A percentile compares a stretch with the other conserved stretches of the same genome.
Conservation (phyloP, 371 early-diverging fungal species). For the Funneliformis caledonium region DNA sequence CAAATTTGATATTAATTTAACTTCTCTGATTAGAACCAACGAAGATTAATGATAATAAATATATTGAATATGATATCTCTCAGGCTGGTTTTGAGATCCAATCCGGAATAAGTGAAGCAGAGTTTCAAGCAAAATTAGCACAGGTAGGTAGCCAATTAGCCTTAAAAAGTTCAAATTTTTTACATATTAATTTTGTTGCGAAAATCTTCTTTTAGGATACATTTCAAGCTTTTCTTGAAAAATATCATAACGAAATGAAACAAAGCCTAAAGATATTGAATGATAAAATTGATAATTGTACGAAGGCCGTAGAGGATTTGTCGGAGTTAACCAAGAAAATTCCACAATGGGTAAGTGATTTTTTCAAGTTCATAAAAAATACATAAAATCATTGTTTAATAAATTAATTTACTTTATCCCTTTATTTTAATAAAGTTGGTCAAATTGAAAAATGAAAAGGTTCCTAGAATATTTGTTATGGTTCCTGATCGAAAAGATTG, state of each 20-base stretch:
- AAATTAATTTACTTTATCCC: too few species aligned
- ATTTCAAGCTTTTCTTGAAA: neutral
- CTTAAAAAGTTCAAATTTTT: neutral
- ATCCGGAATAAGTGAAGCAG: neutral
- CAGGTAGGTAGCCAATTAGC: neutral
- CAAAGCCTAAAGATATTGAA: neutral
- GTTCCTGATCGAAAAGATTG: neutral
- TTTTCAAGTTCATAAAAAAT: neutral
- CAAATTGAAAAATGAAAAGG: neutral
- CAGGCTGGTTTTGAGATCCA: neutral
- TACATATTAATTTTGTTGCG: neutral
- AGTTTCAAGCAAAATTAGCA: neutral
- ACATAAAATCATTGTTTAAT: neutral
- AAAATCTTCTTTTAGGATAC: neutral
- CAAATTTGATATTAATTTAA: neutral
- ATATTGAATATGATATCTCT: neutral
- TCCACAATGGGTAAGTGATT: neutral
- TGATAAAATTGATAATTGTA: neutral
- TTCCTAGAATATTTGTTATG: constrained; percentile 18
- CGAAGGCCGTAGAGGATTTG: neutral
- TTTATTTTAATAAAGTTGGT: neutral
- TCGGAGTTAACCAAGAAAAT: neutral
- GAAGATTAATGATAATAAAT: neutral
- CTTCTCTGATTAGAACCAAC: neutral
- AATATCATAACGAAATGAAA: constrained; percentile 1